phyloP scores from a whole-genome alignment of 495 filamentous ascomycete species.

The Astrothelium macrocarpum region DNA sequence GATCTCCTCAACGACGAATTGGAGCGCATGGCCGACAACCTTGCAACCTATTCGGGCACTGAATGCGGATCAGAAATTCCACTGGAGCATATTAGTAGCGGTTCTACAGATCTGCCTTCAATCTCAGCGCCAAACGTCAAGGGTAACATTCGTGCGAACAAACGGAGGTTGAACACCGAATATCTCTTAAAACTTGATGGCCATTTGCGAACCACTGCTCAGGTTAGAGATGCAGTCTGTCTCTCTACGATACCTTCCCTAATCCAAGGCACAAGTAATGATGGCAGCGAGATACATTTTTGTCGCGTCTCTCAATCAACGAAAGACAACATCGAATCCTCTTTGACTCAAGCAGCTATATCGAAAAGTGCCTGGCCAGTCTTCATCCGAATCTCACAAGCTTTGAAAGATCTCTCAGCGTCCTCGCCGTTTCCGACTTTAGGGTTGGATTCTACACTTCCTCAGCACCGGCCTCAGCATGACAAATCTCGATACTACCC shows the following conservation, averaged over 20 bases:
- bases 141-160: slow-evolving; percentile 1
- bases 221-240: slow-evolving; percentile 16
- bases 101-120: not conserved
- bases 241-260: not conserved
- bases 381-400: slow-evolving; percentile 26
- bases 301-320: slow-evolving; percentile 21
- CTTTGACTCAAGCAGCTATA: not conserved
- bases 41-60: not conserved
- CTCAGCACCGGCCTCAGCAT: slow-evolving; percentile 25
- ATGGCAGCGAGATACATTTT: slow-evolving; percentile 15
- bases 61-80: slow-evolving; percentile 1
- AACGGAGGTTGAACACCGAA: slow-evolving; percentile 3
- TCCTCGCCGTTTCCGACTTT: slow-evolving; percentile 32
- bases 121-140: not conserved
- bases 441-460: slow-evolving; percentile 35
- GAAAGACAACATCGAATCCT: slow-evolving; percentile 12
- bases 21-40: not conserved
- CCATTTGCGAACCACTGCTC: slow-evolving; percentile 9
- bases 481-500: not conserved
- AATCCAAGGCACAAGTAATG: slow-evolving; percentile 5
- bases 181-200: slow-evolving; percentile 29
- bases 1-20: not conserved
- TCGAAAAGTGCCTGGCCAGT: not conserved
- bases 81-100: not conserved
- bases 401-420: slow-evolving; percentile 31